Conservation (phyloP, 2,329 filamentous ascomycete species). For the Claviceps sp. region DNA sequence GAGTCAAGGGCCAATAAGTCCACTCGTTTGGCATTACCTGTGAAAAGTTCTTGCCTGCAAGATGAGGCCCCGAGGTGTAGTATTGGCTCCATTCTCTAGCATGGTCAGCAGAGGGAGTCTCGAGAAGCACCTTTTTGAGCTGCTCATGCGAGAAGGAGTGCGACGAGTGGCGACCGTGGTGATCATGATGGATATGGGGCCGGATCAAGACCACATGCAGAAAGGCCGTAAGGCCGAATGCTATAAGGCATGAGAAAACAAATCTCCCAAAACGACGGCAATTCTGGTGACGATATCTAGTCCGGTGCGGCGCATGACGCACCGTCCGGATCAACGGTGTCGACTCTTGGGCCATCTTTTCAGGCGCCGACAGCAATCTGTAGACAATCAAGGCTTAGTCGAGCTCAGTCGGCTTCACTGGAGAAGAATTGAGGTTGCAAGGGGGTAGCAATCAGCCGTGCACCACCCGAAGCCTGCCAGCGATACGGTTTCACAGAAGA, state of each 20-base stretch:
- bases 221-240: slow-evolving; percentile 37
- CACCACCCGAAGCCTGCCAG: neutral
- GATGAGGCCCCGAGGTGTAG: slow-evolving; percentile 62
- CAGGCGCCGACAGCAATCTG: slow-evolving; percentile 9
- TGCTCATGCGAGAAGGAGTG: slow-evolving; percentile 28
- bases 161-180: slow-evolving; percentile 15
- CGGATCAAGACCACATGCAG: slow-evolving; percentile 30
- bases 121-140: slow-evolving; percentile 42
- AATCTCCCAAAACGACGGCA: slow-evolving; percentile 55
- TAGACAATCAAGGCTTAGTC: neutral
- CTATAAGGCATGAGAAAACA: slow-evolving; percentile 39
- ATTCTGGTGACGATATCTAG: slow-evolving; percentile 44
- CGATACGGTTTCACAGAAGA: neutral
- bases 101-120: slow-evolving; percentile 42
- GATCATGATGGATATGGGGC: slow-evolving; percentile 21
- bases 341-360: slow-evolving; percentile 35
- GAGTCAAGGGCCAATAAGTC: neutral
- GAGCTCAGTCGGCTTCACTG: neutral
- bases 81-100: slow-evolving; percentile 63
- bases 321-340: slow-evolving; percentile 57
- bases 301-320: slow-evolving; percentile 35
- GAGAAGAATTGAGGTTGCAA: neutral
- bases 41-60: slow-evolving; percentile 65
- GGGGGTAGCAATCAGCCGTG: neutral
- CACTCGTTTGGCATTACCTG: slow-evolving; percentile 30